Conservation (phyloP, 129 eudicot genomes). For the Escallonia rubra region DNA sequence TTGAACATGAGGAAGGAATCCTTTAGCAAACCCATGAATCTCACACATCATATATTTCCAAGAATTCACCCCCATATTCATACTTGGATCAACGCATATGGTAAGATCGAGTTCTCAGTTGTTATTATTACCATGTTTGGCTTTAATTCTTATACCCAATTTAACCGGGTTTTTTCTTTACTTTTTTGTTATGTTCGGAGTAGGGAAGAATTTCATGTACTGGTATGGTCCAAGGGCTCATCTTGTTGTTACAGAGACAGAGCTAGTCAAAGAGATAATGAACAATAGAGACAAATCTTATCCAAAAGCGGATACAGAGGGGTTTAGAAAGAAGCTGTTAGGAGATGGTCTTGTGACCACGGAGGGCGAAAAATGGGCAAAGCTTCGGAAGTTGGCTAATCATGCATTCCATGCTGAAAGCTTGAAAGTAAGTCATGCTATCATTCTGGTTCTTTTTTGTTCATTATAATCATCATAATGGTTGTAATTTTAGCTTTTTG, state of each 20-base stretch:
- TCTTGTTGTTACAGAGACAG: constrained; percentile 26
- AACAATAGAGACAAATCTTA: constrained; percentile 17
- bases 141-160: neutral
- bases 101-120: neutral
- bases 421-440: constrained; percentile 10
- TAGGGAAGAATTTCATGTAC: constrained; percentile 21
- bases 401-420: constrained; percentile 30
- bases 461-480: no score
- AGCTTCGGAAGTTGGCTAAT: constrained; percentile 23
- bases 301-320: constrained; percentile 7
- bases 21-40: neutral
- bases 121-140: neutral
- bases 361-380: constrained; percentile 30
- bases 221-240: constrained; percentile 24
- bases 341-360: constrained; percentile 27
- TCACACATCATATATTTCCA: constrained; percentile 16
- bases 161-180: no score
- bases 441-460: no score
- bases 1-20: neutral
- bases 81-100: constrained; percentile 8
- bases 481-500: no score
- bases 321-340: constrained; percentile 12
- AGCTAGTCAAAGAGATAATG: constrained; percentile 24
- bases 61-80: constrained; percentile 9
- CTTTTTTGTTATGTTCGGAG: neutral